Evolutionary conservation across 139 green algal genomes (phyloP).

Genomic region (Closterium sp.): DNA sequence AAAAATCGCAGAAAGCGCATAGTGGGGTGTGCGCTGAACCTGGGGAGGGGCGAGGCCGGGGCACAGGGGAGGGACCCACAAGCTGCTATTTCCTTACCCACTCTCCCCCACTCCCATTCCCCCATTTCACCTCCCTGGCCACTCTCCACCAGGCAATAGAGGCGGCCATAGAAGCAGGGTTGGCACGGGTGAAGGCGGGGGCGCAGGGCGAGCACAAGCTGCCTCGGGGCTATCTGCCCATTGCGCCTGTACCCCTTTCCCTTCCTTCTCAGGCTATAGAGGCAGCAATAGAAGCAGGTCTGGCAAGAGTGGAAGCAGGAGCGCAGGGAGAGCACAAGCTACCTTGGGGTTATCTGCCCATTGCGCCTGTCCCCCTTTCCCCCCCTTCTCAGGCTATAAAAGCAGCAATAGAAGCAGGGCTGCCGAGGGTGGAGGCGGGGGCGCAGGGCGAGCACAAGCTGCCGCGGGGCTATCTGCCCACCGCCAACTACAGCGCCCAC

Average conservation of each 20-base stretch:
- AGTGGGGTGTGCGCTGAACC: background rate
- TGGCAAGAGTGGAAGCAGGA: background rate
- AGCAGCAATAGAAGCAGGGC: constrained; percentile 66
- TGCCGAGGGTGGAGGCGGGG: constrained; percentile 78
- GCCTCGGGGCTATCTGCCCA: too few species aligned
- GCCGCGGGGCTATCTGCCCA: too few species aligned
- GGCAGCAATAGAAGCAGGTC: background rate
- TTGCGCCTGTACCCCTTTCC: too few species aligned
- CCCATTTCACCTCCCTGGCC: background rate
- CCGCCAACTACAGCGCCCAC: too few species aligned
- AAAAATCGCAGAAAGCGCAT: too few species aligned
- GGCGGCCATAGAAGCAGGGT: constrained; percentile 33
- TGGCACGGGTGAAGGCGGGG: constrained; percentile 78
- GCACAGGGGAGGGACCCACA: too few species aligned
- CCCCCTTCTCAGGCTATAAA: constrained; percentile 55
- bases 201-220: too few species aligned
- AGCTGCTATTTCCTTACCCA: background rate
- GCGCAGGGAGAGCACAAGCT: constrained; percentile 74
- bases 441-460: too few species aligned
- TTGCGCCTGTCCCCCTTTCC: background rate
- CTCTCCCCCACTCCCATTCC: background rate
- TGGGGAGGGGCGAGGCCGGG: too few species aligned
- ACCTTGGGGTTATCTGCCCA: too few species aligned
- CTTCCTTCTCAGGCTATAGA: too few species aligned
- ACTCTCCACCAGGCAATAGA: background rate